Evolutionary conservation across 2,329 filamentous ascomycete species (phyloP).

Genomic region (Fusarium concolor): DNA sequence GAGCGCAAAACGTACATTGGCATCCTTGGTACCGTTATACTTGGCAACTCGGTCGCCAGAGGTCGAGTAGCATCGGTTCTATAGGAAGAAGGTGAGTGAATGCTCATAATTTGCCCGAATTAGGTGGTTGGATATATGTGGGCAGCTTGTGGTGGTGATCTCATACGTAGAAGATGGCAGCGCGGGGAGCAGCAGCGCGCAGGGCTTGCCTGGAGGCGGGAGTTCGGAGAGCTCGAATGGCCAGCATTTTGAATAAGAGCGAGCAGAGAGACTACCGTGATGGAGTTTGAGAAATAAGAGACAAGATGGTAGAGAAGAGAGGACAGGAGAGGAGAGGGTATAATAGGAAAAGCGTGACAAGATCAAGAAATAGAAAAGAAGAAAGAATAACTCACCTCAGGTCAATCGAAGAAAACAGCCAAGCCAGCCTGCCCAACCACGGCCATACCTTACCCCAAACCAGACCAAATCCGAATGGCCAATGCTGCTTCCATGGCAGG

Average conservation of each 20-base stretch:
- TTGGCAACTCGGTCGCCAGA: conserved; percentile 81
- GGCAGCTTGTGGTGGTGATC: conserved; percentile 35
- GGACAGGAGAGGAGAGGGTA: conserved; percentile 31
- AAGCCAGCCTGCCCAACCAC: conserved; percentile 31
- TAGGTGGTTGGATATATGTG: conserved; percentile 1
- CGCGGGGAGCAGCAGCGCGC: conserved; percentile 73
- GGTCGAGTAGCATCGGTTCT: conserved; percentile 74
- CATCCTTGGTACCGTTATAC: conserved; percentile 91
- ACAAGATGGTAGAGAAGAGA: conserved; percentile 10
- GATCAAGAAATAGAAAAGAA: conserved; percentile 32
- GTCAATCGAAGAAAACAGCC: conserved; percentile 25
- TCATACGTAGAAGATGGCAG: conserved; percentile 56
- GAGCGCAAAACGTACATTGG: conserved; percentile 73
- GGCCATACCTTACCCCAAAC: conserved; percentile 6
- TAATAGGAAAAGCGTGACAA: conserved; percentile 27
- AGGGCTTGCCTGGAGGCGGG: conserved; percentile 83
- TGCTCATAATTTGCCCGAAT: conserved; percentile 28
- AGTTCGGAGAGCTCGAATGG: conserved; percentile 80
- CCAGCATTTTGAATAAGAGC: conserved; percentile 75
- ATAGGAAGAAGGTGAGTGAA: conserved; percentile 34
- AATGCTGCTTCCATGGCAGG: conserved; percentile 35
- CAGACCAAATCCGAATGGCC: conserved; percentile 38
- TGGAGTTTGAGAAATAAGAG: conserved; percentile 36
- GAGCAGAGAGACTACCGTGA: conserved; percentile 25
- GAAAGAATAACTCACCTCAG: conserved; percentile 19